Evolutionary conservation across 73 alveolate species (phyloP), one percentile per base, ranked within the genome.

Genomic region (Paramecium biaurelia): DNA sequence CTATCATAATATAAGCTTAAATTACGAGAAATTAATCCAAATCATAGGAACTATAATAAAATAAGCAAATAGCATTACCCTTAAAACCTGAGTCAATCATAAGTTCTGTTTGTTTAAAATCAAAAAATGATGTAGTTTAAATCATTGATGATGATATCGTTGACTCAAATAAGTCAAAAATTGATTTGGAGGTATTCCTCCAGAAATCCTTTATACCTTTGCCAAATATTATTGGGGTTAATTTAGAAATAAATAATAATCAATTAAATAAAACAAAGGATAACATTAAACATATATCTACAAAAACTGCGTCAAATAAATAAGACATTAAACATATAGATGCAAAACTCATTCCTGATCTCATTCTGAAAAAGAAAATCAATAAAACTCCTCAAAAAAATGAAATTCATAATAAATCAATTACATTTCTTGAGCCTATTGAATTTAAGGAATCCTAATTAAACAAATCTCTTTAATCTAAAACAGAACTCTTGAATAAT

Each of bases 221-320:
- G 41, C 84, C 84, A 63, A 63, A 63, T 63, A 23, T 63, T 63
- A 63, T 26, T 63, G 84, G 84, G 84, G 49, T 30, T 63, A 26
- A 63, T 30, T 63, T 63, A 30, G 45, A 63, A 49, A 30, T 63
- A 14, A 63, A 63, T 63, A 63, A 63, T 63, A 30, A 63, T 63
- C 84, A 63, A 63, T 30, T 63, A 12, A 63, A 32, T 32, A 63
- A 63, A 63, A 12, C 84, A 26, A 63, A 26, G 26, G 84, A 63
- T 63, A 11, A 63, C 26, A 30, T 10, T 12, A 63, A 63, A 32
- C 49, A 26, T 32, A 12, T 14, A 26, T 63, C 84, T 26, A 26
- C 84, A 1, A 63, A 63, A 63, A 63, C 84, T 12, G 84, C 41
- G 1, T 53, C 68, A 53, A 53, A 53, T 18, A 53, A 53, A 53